A percentile compares a stretch with the other conserved stretches of the same genome.
Evolutionary conservation across 306 rosid genomes (phyloP).

Genomic region (Vigna angularis): DNA sequence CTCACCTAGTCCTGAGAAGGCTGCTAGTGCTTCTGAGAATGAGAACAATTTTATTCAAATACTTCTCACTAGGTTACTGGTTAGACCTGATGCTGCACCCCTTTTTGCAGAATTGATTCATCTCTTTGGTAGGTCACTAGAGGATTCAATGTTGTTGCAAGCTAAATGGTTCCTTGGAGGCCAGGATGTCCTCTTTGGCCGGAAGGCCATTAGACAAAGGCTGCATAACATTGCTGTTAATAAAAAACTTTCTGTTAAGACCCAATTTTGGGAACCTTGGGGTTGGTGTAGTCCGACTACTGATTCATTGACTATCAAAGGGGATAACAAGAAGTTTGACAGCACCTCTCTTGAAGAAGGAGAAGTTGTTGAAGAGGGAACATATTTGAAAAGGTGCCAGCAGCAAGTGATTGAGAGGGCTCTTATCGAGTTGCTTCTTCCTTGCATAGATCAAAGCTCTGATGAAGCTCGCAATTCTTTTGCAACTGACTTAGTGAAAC

Average conservation of each 20-base stretch:
- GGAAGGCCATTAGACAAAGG: constrained; percentile 81
- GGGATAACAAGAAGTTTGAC: constrained; percentile 40
- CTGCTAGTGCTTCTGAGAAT: constrained; percentile 76
- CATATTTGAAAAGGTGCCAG: constrained; percentile 57
- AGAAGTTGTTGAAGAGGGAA: constrained; percentile 82
- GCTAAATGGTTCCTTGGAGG: constrained; percentile 95
- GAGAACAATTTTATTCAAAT: constrained; percentile 87
- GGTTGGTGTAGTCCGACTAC: constrained; percentile 72
- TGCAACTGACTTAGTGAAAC: constrained; percentile 89
- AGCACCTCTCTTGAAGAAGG: constrained; percentile 80
- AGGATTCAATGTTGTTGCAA: constrained; percentile 89
- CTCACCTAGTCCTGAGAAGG: constrained; percentile 78
- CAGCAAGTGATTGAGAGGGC: constrained; percentile 85
- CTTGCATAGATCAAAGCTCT: constrained; percentile 93
- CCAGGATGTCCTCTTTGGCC: constrained; percentile 80
- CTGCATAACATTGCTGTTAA: constrained; percentile 76
- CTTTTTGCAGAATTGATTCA: constrained; percentile 90
- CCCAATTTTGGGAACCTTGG: constrained; percentile 84
- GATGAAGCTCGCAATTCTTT: constrained; percentile 86
- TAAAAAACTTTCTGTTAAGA: constrained; percentile 66
- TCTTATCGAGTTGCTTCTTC: constrained; percentile 77
- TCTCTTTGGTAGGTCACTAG: constrained; percentile 87
- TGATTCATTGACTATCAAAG: constrained; percentile 53
- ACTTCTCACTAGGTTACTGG: constrained; percentile 84
- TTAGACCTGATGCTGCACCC: constrained; percentile 96